Evolutionary conservation across 202 grass and related monocot genomes (phyloP).

Genomic region (Setaria italica): DNA sequence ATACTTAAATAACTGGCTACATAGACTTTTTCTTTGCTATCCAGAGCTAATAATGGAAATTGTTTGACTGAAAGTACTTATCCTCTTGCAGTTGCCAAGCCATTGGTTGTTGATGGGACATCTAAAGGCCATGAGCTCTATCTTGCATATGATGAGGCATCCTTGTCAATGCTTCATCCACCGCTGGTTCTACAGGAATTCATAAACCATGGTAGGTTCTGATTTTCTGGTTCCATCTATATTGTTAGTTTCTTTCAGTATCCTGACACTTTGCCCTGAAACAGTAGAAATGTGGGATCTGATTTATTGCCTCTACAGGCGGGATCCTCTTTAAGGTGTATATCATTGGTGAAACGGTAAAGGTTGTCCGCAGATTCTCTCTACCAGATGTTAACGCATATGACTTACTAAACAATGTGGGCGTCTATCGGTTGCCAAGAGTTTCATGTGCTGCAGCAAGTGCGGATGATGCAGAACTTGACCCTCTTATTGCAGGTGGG

Average conservation of each 20-base stretch:
- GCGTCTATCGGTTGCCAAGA: conserved; percentile 79
- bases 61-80: conserved; percentile 11
- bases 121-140: conserved; percentile 84
- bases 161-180: conserved; percentile 81
- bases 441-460: conserved; percentile 89
- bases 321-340: conserved; percentile 97
- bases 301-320: conserved; percentile 58
- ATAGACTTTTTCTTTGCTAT: not conserved
- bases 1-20: not conserved
- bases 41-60: conserved; percentile 5
- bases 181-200: conserved; percentile 97
- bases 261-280: conserved; percentile 5
- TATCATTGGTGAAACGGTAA: conserved; percentile 82
- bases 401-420: conserved; percentile 61
- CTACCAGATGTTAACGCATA: conserved; percentile 80
- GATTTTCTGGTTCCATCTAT: conserved; percentile 17
- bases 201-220: conserved; percentile 77
- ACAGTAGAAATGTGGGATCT: conserved; percentile 42
- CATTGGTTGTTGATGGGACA: conserved; percentile 79
- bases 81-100: conserved; percentile 78
- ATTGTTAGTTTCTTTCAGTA: not conserved
- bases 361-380: conserved; percentile 81
- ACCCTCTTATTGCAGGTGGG: conserved; percentile 81
- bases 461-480: conserved; percentile 78
- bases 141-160: conserved; percentile 73